phyloP scores from a whole-genome alignment of 1,139 yeast genomes.

The Geotrichum klebahnii region DNA sequence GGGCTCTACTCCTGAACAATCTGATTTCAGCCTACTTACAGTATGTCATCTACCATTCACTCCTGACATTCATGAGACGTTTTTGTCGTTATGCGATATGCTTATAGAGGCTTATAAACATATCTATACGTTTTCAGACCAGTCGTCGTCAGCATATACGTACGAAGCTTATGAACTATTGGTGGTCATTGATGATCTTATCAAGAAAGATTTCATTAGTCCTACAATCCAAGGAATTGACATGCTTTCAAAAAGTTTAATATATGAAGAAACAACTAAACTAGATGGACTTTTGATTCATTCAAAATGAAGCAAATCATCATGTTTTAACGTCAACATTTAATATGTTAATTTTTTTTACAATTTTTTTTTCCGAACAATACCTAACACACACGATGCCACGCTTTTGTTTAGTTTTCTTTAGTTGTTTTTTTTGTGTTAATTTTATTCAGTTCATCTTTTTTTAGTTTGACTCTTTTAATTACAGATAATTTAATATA shows the following conservation, averaged over 20 bases:
- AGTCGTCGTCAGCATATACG: conserved; percentile 11
- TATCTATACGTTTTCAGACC: conserved; percentile 22
- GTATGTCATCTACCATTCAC: conserved; percentile 33
- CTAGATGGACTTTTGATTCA: conserved; percentile 30
- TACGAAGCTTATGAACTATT: conserved; percentile 29
- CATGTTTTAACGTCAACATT: neutral
- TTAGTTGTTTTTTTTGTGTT: too few species aligned
- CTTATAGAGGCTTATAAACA: conserved; percentile 31
- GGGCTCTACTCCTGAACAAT: conserved; percentile 10
- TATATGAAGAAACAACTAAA: conserved; percentile 31
- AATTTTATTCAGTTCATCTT: too few species aligned
- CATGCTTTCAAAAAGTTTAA: conserved; percentile 28
- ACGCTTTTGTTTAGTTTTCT: too few species aligned
- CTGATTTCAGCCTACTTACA: conserved; percentile 28
- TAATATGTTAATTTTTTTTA: too few species aligned
- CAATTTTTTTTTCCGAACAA: too few species aligned
- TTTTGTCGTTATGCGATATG: conserved; percentile 32
- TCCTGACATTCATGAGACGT: conserved; percentile 35
- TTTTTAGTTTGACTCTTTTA: too few species aligned
- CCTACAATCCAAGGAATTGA: conserved; percentile 34
- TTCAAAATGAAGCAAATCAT: conserved; percentile 4
- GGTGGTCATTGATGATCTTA: conserved; percentile 31
- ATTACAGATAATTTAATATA: too few species aligned
- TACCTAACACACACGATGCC: too few species aligned
- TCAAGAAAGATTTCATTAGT: conserved; percentile 29